Evolutionary conservation across 75 land plant species (phyloP).

Genomic region (Cryptomeria japonica): DNA sequence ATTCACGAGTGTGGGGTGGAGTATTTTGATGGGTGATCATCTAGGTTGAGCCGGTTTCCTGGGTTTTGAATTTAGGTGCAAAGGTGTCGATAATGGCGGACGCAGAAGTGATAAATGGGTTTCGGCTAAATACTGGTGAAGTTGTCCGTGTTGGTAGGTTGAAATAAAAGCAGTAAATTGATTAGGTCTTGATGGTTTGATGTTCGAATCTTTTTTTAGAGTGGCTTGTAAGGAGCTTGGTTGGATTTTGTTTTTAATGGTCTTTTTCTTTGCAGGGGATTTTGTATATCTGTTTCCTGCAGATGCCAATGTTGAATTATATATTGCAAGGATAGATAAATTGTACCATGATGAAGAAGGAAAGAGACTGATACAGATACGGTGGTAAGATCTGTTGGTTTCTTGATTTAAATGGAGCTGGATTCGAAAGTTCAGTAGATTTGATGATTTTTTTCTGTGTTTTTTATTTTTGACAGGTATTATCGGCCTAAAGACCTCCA

Average conservation of each 20-base stretch:
- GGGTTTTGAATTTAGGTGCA: not conserved
- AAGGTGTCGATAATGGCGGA: not conserved
- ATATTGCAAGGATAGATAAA: not conserved
- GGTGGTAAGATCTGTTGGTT: not conserved
- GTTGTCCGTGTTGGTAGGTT: not conserved
- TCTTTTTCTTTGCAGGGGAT: not conserved
- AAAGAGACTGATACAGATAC: not conserved
- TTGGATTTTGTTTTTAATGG: not conserved
- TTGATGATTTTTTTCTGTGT: not conserved
- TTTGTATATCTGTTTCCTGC: not conserved
- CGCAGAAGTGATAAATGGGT: not conserved
- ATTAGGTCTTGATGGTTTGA: not conserved
- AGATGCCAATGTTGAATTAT: not conserved
- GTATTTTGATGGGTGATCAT: not conserved
- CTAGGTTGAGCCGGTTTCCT: not conserved
- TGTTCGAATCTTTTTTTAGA: no score
- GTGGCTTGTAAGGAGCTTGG: not conserved
- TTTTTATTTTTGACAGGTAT: not conserved
- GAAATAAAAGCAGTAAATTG: not conserved
- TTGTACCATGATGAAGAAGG: not conserved
- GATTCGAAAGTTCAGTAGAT: not conserved
- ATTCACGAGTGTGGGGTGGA: not conserved
- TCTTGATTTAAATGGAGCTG: not conserved
- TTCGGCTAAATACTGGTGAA: not conserved
- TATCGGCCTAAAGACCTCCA: constrained; percentile 3